Conservation (phyloP, 108 stramenopile species). For the Nitzschia sp. region DNA sequence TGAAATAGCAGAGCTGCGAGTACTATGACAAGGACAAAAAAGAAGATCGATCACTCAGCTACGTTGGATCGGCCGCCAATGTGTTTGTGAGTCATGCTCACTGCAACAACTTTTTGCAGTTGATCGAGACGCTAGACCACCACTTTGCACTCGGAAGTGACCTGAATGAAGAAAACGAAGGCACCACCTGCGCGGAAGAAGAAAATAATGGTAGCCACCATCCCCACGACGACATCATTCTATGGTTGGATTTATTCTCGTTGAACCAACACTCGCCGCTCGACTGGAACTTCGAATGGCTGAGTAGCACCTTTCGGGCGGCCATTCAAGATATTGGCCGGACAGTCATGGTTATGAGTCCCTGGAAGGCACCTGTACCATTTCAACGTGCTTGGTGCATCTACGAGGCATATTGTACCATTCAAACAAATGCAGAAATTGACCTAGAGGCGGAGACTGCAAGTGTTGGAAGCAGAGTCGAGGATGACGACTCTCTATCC, state of each 20-base stretch:
- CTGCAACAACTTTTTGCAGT: not conserved
- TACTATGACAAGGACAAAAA: too few relatives aligned
- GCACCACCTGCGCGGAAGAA: too few relatives aligned
- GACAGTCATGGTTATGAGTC: not conserved
- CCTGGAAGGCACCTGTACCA: not conserved
- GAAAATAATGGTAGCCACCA: not conserved
- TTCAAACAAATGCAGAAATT: not conserved
- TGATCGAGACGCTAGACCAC: not conserved
- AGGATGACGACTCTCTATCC: not conserved
- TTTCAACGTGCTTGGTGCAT: not conserved
- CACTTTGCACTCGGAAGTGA: not conserved
- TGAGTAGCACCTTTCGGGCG: not conserved
- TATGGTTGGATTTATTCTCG: conserved; percentile 7
- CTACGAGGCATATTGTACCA: not conserved
- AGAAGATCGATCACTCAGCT: not conserved
- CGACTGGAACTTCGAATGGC: not conserved
- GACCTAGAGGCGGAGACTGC: not conserved
- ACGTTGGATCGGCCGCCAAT: not conserved
- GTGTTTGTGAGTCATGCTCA: not conserved
- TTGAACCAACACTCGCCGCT: not conserved
- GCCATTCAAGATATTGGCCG: not conserved
- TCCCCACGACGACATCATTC: not conserved
- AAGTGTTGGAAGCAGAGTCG: not conserved
- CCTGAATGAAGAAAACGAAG: not conserved
- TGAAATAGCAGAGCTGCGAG: too few relatives aligned